Percentiles rank a stretch among this genome's conserved stretches.
These are phyloP conservation scores for Niebla homalea DNA, from an alignment of 495 filamentous ascomycete genomes.

Conservation along the genomic window DNA sequence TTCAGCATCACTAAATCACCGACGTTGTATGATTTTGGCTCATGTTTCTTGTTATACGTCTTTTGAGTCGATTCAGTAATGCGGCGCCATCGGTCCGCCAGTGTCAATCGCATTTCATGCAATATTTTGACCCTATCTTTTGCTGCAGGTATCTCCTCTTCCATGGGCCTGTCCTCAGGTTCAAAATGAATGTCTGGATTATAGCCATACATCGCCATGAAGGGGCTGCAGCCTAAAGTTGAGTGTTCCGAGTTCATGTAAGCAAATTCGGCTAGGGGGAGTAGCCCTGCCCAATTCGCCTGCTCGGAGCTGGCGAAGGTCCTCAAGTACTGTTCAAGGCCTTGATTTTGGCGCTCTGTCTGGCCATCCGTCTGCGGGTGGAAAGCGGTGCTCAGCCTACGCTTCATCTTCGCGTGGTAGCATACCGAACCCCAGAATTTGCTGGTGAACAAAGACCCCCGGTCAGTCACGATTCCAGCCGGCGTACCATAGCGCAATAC, in stretches of 20 bases:
- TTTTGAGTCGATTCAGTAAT: too few relatives aligned
- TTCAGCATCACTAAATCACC: too few relatives aligned
- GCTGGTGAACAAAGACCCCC: slow-evolving; percentile 6
- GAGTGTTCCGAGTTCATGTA: slow-evolving; percentile 9
- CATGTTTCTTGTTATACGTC: too few relatives aligned
- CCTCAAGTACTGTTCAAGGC: slow-evolving; percentile 14
- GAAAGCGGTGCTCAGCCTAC: neutral
- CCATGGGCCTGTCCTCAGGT: too few relatives aligned
- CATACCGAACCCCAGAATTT: slow-evolving; percentile 11
- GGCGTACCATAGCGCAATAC: neutral
- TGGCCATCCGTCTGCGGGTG: slow-evolving; percentile 7
- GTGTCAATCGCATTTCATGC: too few relatives aligned
- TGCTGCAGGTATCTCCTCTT: too few relatives aligned
- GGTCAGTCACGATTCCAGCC: slow-evolving; percentile 1
- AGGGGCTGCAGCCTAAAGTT: too few relatives aligned
- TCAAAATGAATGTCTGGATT: too few relatives aligned
- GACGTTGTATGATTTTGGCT: too few relatives aligned
- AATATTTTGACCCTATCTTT: too few relatives aligned
- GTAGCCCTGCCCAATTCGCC: slow-evolving; percentile 10
- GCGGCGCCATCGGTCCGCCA: too few relatives aligned
- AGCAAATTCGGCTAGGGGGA: slow-evolving; percentile 11
- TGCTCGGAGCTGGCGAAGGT: slow-evolving; percentile 15
- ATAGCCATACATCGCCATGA: too few relatives aligned
- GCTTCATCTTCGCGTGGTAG: neutral
- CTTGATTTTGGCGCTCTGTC: slow-evolving; percentile 13